These are phyloP conservation scores for Amaranthus cruentus DNA, from an alignment of 148 eudicot species.

Conservation along the genomic window DNA sequence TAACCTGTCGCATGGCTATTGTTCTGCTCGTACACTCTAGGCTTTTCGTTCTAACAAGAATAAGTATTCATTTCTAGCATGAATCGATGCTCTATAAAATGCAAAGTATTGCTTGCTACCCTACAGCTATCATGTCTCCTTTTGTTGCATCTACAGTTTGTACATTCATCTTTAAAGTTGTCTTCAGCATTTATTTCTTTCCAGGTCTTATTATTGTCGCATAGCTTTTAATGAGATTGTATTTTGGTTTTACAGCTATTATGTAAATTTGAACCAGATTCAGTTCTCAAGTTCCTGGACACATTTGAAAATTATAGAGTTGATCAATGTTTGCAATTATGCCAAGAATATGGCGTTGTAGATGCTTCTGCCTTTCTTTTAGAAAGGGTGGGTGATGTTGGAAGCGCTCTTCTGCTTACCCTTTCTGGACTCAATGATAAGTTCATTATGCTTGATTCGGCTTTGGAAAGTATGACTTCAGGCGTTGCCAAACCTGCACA, in stretches of 20 bases:
- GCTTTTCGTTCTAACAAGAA: not conserved
- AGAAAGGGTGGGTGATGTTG: slow-evolving; percentile 95
- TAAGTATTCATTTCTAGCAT: not conserved
- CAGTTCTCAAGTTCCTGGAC: slow-evolving; percentile 80
- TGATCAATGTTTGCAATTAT: slow-evolving; percentile 77
- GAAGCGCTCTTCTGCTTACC: slow-evolving; percentile 73
- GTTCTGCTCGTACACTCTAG: not conserved
- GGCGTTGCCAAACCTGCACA: slow-evolving; percentile 22
- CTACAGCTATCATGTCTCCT: not conserved
- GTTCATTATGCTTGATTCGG: slow-evolving; percentile 58
- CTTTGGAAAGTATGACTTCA: slow-evolving; percentile 39
- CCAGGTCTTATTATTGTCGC: not conserved
- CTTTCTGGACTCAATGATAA: slow-evolving; percentile 66
- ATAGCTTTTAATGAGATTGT: slow-evolving; percentile 1
- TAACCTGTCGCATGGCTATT: slow-evolving; percentile 15
- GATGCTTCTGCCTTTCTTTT: slow-evolving; percentile 89
- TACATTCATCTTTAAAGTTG: not conserved
- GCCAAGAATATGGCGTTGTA: slow-evolving; percentile 79
- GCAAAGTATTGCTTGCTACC: not conserved
- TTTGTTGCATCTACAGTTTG: slow-evolving; percentile 1
- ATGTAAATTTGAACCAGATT: slow-evolving; percentile 69
- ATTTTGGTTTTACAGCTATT: slow-evolving; percentile 54
- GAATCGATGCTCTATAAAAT: not conserved
- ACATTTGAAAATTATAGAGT: slow-evolving; percentile 89
- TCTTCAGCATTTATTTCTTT: not conserved